Evolutionary conservation across 306 rosid genomes (phyloP).

Genomic region (Vicia faba): DNA sequence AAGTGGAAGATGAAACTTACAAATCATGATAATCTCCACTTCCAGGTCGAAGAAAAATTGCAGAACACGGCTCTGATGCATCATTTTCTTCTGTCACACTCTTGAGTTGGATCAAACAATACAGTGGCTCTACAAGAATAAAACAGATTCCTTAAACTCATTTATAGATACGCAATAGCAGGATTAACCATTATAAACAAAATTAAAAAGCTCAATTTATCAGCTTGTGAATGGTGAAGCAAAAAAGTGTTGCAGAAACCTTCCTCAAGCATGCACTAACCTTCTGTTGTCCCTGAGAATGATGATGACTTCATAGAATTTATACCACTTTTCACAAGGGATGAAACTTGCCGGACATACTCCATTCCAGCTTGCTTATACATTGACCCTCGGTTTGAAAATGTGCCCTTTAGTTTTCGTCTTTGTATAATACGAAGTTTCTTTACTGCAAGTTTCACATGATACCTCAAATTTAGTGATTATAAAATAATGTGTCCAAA

Average conservation of each 20-base stretch:
- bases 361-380: conserved; percentile 80
- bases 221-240: conserved; percentile 18
- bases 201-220: conserved; percentile 16
- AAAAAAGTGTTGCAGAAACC: conserved; percentile 22
- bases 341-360: conserved; percentile 73
- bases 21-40: conserved; percentile 84
- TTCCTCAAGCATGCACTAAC: conserved; percentile 49
- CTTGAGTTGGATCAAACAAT: conserved; percentile 76
- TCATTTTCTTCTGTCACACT: conserved; percentile 75
- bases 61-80: conserved; percentile 58
- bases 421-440: conserved; percentile 82
- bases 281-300: conserved; percentile 57
- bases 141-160: conserved; percentile 21
- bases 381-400: conserved; percentile 75
- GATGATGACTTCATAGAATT: conserved; percentile 65
- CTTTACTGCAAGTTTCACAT: conserved; percentile 60
- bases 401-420: conserved; percentile 68
- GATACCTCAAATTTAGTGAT: conserved; percentile 28
- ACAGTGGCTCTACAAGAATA: conserved; percentile 68
- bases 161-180: conserved; percentile 20
- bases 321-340: conserved; percentile 73
- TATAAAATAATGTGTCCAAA: conserved; percentile 19
- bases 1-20: conserved; percentile 54
- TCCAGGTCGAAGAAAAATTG: conserved; percentile 69
- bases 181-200: conserved; percentile 6